These are phyloP conservation scores for Lactifluus echinatus DNA, from an alignment of 768 basidiomycete species.

Conservation along the genomic window DNA sequence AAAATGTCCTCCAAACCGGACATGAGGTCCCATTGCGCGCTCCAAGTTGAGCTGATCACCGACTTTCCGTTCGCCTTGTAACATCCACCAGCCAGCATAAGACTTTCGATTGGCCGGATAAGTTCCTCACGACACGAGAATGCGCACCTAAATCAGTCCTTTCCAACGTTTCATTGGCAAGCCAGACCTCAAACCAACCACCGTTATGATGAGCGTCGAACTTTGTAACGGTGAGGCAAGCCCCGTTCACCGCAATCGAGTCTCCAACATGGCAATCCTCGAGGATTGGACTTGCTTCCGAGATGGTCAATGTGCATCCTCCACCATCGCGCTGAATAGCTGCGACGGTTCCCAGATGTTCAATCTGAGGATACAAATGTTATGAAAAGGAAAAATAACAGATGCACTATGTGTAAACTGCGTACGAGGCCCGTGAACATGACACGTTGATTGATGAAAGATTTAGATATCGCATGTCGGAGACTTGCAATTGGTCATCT, in stretches of 20 bases:
- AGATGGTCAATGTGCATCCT: conserved; percentile 79
- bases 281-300: conserved; percentile 62
- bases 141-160: conserved; percentile 80
- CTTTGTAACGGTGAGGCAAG: conserved; percentile 85
- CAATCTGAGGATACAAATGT: conserved; percentile 49
- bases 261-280: conserved; percentile 89
- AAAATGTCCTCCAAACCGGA: conserved; percentile 92
- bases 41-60: conserved; percentile 87
- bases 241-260: conserved; percentile 76
- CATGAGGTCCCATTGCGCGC: conserved; percentile 88
- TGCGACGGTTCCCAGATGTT: conserved; percentile 75
- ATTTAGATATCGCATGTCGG: neutral
- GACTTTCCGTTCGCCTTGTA: conserved; percentile 61
- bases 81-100: neutral
- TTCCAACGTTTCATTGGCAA: conserved; percentile 90
- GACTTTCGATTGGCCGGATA: neutral
- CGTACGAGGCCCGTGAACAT: conserved; percentile 82
- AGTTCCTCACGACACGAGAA: neutral
- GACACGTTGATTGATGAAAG: conserved; percentile 8
- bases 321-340: conserved; percentile 53
- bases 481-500: neutral
- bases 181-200: conserved; percentile 88
- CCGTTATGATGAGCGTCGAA: conserved; percentile 55
- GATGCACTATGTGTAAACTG: neutral
- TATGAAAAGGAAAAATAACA: neutral